Evolutionary conservation across 1,139 yeast species (phyloP).

Genomic region (Entelexis paramagnoliae): DNA sequence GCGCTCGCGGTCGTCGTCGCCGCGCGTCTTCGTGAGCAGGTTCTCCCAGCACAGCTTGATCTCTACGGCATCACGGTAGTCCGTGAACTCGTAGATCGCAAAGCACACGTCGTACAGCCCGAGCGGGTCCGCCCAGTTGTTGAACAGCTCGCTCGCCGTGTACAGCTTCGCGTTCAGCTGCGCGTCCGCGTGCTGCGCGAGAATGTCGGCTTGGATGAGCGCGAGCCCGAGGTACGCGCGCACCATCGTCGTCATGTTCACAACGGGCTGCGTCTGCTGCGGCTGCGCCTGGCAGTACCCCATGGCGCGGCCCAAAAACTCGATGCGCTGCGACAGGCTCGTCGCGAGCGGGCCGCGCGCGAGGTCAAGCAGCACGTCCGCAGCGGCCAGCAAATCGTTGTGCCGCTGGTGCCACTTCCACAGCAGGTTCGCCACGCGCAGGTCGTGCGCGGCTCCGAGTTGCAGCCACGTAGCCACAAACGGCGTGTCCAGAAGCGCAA

Average conservation of each 20-base stretch:
- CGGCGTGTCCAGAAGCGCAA: conserved; percentile 72
- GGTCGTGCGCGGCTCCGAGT: conserved; percentile 55
- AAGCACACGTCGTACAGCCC: conserved; percentile 79
- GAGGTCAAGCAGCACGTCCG: conserved; percentile 63
- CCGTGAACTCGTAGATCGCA: conserved; percentile 69
- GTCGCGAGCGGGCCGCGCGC: conserved; percentile 63
- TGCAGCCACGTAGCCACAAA: conserved; percentile 68
- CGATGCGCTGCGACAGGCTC: conserved; percentile 64
- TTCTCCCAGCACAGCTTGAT: conserved; percentile 34
- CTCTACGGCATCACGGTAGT: conserved; percentile 37
- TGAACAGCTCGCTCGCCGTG: conserved; percentile 68
- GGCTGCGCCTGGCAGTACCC: conserved; percentile 84
- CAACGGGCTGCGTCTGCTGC: conserved; percentile 62
- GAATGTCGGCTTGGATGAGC: conserved; percentile 72
- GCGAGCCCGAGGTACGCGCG: conserved; percentile 83
- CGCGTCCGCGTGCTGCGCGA: conserved; percentile 44
- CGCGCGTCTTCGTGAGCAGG: conserved; percentile 31
- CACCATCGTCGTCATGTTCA: conserved; percentile 56
- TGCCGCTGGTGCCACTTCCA: conserved; percentile 87
- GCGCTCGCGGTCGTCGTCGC: conserved; percentile 28
- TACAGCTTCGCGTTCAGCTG: conserved; percentile 56
- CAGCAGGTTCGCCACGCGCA: conserved; percentile 67
- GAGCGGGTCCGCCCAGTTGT: conserved; percentile 76
- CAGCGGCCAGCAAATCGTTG: conserved; percentile 71
- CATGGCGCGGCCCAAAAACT: conserved; percentile 80